Conservation (phyloP, 805 yeast genomes). For the Spathaspora sp. region DNA sequence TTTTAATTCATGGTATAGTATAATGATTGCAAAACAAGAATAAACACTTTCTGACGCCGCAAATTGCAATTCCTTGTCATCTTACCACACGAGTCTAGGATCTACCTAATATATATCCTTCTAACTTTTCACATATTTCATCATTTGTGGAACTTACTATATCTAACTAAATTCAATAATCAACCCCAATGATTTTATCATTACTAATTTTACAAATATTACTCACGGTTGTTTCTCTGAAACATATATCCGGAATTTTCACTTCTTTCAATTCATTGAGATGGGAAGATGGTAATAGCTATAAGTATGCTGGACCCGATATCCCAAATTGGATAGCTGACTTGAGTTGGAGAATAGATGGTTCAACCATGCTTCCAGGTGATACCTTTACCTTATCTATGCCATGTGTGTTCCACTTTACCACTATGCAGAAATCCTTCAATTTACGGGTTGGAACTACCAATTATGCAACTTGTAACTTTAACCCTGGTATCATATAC, state of each 20-base stretch:
- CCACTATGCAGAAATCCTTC: conserved; percentile 10
- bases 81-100: too few species aligned
- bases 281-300: background rate
- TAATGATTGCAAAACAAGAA: too few species aligned
- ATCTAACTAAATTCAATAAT: too few species aligned
- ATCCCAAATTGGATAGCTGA: conserved; percentile 16
- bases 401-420: conserved; percentile 25
- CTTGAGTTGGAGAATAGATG: conserved; percentile 17
- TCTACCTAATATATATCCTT: too few species aligned
- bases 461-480: conserved; percentile 20
- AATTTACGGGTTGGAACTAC: conserved; percentile 12
- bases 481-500: conserved; percentile 13
- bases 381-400: conserved; percentile 23
- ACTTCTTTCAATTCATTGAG: background rate
- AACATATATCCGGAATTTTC: conserved; percentile 2
- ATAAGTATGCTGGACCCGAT: conserved; percentile 1
- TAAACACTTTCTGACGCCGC: too few species aligned
- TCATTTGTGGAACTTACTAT: too few species aligned
- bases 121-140: too few species aligned
- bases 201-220: background rate
- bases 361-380: conserved; percentile 14
- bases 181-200: background rate
- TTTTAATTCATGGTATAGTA: too few species aligned
- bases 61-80: too few species aligned
- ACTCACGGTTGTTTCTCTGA: background rate